phyloP scores from a whole-genome alignment of 1,139 yeast genomes.

The Debaryomyces sp. region DNA sequence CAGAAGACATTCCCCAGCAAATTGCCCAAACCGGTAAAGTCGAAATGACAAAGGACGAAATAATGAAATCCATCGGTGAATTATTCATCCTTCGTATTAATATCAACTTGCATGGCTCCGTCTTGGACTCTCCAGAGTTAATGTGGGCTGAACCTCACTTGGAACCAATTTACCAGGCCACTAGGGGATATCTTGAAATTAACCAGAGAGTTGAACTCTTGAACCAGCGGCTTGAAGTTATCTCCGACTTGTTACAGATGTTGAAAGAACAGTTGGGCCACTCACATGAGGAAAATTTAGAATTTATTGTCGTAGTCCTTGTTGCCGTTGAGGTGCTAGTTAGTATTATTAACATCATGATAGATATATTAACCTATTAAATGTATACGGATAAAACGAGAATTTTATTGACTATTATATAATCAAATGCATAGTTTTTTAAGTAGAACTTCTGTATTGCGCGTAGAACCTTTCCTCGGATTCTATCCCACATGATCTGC shows the following conservation, averaged over 20 bases:
- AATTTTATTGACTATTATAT: neutral
- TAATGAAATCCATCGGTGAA: slow-evolving; percentile 96
- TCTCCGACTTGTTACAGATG: slow-evolving; percentile 91
- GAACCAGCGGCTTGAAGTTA: slow-evolving; percentile 90
- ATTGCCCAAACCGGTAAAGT: slow-evolving; percentile 94
- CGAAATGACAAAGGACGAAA: slow-evolving; percentile 89
- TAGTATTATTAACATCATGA: slow-evolving; percentile 69
- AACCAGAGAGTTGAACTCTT: slow-evolving; percentile 88
- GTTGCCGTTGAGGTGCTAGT: slow-evolving; percentile 92
- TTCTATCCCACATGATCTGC: neutral
- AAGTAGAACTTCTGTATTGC: neutral
- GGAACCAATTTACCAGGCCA: slow-evolving; percentile 96
- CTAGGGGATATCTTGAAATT: slow-evolving; percentile 91
- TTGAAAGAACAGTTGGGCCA: slow-evolving; percentile 95
- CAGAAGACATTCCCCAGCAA: slow-evolving; percentile 95
- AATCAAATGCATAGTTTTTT: neutral
- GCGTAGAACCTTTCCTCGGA: neutral
- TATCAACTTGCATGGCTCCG: slow-evolving; percentile 92
- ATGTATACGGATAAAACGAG: neutral
- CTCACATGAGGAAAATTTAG: slow-evolving; percentile 86
- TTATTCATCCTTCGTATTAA: slow-evolving; percentile 87
- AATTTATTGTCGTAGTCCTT: slow-evolving; percentile 84
- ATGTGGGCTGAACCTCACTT: slow-evolving; percentile 99
- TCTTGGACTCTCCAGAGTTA: slow-evolving; percentile 91
- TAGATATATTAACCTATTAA: slow-evolving; percentile 41